These are phyloP conservation scores for Selaginella tamariscina DNA, from an alignment of 75 land plant genomes.

Conservation along the genomic window DNA sequence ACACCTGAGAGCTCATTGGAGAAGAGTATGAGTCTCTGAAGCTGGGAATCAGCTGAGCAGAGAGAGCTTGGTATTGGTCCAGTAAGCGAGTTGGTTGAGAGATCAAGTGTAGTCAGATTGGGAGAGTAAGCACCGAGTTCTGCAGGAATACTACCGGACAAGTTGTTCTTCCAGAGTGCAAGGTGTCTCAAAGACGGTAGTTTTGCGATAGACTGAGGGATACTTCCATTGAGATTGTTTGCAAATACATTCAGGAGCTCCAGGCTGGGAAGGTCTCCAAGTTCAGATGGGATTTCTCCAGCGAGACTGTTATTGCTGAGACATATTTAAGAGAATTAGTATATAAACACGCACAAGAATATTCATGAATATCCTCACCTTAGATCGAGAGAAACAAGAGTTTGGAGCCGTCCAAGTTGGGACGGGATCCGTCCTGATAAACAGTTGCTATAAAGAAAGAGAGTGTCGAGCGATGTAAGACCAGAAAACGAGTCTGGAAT, in stretches of 20 bases:
- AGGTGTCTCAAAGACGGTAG: background rate
- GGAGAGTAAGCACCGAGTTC: background rate
- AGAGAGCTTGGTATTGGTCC: background rate
- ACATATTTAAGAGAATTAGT: too few relatives aligned
- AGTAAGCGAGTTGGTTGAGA: background rate
- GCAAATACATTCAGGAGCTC: constrained; percentile 1
- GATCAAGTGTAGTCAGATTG: background rate
- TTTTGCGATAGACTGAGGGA: background rate
- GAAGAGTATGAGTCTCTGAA: background rate
- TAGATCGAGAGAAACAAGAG: constrained; percentile 8
- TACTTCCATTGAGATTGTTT: background rate
- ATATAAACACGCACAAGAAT: too few relatives aligned
- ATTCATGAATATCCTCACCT: too few relatives aligned
- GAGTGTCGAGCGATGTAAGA: background rate
- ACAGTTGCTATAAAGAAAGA: constrained; percentile 2
- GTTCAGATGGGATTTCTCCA: background rate
- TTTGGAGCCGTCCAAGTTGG: background rate
- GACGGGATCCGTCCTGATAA: constrained; percentile 1
- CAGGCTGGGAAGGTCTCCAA: background rate
- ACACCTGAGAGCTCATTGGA: background rate
- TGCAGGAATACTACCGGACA: constrained; percentile 4
- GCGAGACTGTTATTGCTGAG: constrained; percentile 4
- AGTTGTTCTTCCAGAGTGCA: constrained; percentile 2
- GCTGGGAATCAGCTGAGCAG: background rate
- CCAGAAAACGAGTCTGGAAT: background rate